Percentiles rank a stretch among this genome's conserved stretches.
phyloP scores from a whole-genome alignment of 495 filamentous ascomycete species.

The Penicillium pulvis region DNA sequence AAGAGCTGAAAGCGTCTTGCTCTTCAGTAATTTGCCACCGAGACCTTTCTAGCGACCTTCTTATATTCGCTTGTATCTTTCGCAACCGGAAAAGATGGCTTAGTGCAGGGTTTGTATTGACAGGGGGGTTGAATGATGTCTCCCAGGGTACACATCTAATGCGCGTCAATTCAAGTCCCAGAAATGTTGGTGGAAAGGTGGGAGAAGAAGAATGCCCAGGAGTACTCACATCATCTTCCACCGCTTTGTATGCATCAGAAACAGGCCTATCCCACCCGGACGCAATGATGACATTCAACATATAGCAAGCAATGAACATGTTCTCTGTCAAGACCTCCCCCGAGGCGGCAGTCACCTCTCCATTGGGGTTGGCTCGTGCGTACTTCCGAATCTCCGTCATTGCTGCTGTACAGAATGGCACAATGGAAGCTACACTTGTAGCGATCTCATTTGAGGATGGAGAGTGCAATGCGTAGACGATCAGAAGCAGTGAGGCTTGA shows the following conservation, averaged over 20 bases:
- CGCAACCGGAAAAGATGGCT: slow-evolving; percentile 33
- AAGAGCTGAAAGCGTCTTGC: slow-evolving; percentile 18
- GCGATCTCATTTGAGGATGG: slow-evolving; percentile 37
- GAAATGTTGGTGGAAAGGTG: background rate
- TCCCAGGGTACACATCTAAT: slow-evolving; percentile 29
- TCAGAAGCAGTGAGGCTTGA: slow-evolving; percentile 36
- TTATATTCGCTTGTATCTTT: slow-evolving; percentile 36
- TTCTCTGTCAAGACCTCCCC: slow-evolving; percentile 29
- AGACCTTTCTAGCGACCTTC: slow-evolving; percentile 25
- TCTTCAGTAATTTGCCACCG: slow-evolving; percentile 16
- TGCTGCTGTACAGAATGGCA: slow-evolving; percentile 36
- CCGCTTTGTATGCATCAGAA: slow-evolving; percentile 28
- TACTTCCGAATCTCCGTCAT: slow-evolving; percentile 33
- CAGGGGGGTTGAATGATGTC: slow-evolving; percentile 29
- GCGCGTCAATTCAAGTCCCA: slow-evolving; percentile 1
- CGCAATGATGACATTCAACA: slow-evolving; percentile 38
- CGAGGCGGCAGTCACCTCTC: slow-evolving; percentile 12
- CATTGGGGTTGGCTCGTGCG: slow-evolving; percentile 13
- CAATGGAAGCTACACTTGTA: slow-evolving; percentile 32
- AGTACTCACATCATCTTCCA: slow-evolving; percentile 37
- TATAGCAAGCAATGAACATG: slow-evolving; percentile 39
- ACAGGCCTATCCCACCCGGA: slow-evolving; percentile 38
- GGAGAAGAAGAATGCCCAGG: background rate
- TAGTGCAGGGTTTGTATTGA: slow-evolving; percentile 27
- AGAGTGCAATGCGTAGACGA: slow-evolving; percentile 37